Base-by-base conservation (phyloP, 352 stramenopile genomes). In the Pythium inflatum region DNA sequence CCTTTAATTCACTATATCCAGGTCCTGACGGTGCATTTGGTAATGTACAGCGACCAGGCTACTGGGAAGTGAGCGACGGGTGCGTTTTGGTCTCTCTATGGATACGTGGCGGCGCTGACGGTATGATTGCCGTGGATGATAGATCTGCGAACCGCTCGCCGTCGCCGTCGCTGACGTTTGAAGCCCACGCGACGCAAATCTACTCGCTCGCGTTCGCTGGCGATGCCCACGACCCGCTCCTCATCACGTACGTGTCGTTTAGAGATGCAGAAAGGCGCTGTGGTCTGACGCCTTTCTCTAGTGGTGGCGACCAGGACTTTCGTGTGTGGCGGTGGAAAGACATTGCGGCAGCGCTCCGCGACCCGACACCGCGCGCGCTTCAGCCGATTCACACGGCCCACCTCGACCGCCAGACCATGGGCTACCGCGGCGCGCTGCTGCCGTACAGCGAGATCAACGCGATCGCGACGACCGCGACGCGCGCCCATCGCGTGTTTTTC, bases 251-350 rank as follows among this genome's bases (percentile, higher is more conserved):
- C 5, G 58, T 70, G 20, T 11, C 53, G 31, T 20, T 27, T 22
- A 5, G 7, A 0, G 3, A 16, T 25, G 6, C 2, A 2, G 9
- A 9, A 55, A 30, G 4, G 13, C 25, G 5, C 13, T 28, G 18
- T 31, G 25, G n/a, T 9, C 25, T 53, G 45, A 43, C 36, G n/a
- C 36, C 9, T 43, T 16, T 16, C 16, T 12, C 12, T 36, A 93
- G 85, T 64, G 85, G 83, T 41, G 83, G 83, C n/a, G 85, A 93
- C 50, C 83, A 90, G 60, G 85, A 93, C 51, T 87, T 91, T 67
- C 82, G 85, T 16, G 80, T 92, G 36, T 93, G 85, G 85, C 77
- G 69, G n/a, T 93, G 85, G 85, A 78, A 77, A 43, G 76, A 92
- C 33, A 87, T 93, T 48, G 49, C 78, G 12, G 56, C 62, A n/a